phyloP scores from a whole-genome alignment of 768 basidiomycete genomes.

The Pleurotus pulmonarius region DNA sequence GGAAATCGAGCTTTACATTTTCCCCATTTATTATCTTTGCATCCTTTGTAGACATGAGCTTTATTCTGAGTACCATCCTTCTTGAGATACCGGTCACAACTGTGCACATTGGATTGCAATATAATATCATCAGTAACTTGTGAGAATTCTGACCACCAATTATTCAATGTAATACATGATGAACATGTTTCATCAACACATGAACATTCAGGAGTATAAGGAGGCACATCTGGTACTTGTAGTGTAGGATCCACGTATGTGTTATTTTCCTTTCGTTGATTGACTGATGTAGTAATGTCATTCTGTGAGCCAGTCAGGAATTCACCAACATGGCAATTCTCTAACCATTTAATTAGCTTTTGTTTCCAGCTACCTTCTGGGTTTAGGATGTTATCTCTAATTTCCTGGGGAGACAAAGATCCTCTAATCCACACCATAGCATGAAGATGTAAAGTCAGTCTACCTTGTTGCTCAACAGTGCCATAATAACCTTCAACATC shows the following conservation, averaged over 20 bases:
- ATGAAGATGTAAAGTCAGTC: slow-evolving; percentile 27
- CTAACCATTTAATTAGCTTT: slow-evolving; percentile 6
- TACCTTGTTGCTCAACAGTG: slow-evolving; percentile 28
- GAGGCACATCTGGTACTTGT: background rate
- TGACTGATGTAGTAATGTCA: too few species aligned
- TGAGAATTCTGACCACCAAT: background rate
- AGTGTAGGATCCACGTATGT: background rate
- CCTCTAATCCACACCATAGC: slow-evolving; percentile 25
- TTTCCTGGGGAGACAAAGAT: slow-evolving; percentile 25
- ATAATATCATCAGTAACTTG: background rate
- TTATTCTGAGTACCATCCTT: slow-evolving; percentile 1
- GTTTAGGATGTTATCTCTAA: slow-evolving; percentile 21
- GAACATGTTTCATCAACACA: background rate
- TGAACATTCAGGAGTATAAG: background rate
- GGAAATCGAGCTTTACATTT: slow-evolving; percentile 32
- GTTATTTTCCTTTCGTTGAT: background rate
- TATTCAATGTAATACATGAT: background rate
- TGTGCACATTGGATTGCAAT: slow-evolving; percentile 2
- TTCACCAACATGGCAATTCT: slow-evolving; percentile 12
- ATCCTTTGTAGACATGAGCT: slow-evolving; percentile 13
- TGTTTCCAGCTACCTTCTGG: slow-evolving; percentile 11
- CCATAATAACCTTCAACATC: slow-evolving; percentile 22
- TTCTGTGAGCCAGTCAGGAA: background rate
- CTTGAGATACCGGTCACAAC: background rate
- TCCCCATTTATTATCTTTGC: slow-evolving; percentile 22